Evolutionary conservation across 257 asterid genomes (phyloP), one percentile per base, ranked within the genome.

Genomic region (Paulownia fortunei): DNA sequence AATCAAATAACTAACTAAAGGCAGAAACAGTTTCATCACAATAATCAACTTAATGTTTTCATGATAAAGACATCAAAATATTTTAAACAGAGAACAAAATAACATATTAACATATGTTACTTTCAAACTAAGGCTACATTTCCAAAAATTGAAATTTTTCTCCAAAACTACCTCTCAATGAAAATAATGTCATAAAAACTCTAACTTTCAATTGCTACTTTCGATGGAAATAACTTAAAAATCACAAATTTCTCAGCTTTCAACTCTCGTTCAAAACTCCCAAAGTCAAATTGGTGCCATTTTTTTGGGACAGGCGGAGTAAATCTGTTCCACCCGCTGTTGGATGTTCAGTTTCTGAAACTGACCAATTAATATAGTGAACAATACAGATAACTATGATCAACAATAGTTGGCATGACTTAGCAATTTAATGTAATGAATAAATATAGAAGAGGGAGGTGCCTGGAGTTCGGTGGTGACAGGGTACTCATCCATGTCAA

Each of bases 391-490:
- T 32, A 27, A 0, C 19, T 15, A 44, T 46, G 4, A 30, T 42
- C 37, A 39, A 8, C 61, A 12, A 23, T 5, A 42, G 6, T 41
- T 3, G 26, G 42, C 55, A 67, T 2, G n/a, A 47, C 49, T 21
- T 41, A 60, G 42, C 42, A 26, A 59, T 18, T 10, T 4, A 41
- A 11, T 12, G n/a, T n/a, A n/a, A n/a, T n/a, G n/a, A n/a, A n/a
- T n/a, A n/a, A 81, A 76, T 24, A 71, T 7, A 85, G 37, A 13
- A 62, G 16, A 21, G 37, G 15, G 9, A 15, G 5, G 9, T 16
- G 81, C 96, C 87, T 90, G 94, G 24, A 92, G 94, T 76, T 92
- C 93, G 65, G 96, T 92, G 75, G 96, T 90, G 71, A 90, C 97
- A 58, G 94, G 97, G 80, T 92, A 90, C 73, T 85, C 94, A 82